A percentile compares a stretch with the other conserved stretches of the same genome.
phyloP scores from a whole-genome alignment of 257 asterid species.

The Lycium ferocissimum region DNA sequence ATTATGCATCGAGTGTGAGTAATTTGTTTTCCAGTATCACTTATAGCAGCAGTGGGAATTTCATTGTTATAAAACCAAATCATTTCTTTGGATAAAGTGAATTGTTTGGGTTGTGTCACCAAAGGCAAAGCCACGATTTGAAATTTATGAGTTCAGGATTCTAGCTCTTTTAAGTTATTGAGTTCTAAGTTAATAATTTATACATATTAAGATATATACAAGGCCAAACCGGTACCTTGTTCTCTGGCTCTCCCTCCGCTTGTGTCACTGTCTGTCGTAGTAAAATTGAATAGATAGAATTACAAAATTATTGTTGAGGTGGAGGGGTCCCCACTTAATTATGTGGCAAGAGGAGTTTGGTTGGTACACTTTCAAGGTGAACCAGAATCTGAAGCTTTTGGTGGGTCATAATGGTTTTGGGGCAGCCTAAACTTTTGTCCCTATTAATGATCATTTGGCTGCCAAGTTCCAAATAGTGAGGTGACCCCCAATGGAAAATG shows the following conservation, averaged over 20 bases:
- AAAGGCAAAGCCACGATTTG: too few relatives aligned
- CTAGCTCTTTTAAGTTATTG: too few relatives aligned
- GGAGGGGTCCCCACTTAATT: not conserved
- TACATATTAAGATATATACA: too few relatives aligned
- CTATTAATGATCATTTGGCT: not conserved
- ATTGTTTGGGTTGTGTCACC: not conserved
- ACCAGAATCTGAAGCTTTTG: conserved; percentile 22
- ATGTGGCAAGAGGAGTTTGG: conserved; percentile 25
- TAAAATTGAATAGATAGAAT: not conserved
- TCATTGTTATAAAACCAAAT: not conserved
- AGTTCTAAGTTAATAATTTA: too few relatives aligned
- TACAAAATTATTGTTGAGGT: not conserved
- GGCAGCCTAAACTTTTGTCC: not conserved
- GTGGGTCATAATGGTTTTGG: not conserved
- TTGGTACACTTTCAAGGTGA: conserved; percentile 27
- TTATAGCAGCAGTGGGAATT: too few relatives aligned
- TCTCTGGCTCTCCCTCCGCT: not conserved
- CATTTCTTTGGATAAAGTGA: not conserved
- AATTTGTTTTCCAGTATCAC: too few relatives aligned
- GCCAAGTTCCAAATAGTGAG: not conserved
- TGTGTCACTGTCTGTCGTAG: not conserved
- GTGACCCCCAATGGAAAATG: not conserved
- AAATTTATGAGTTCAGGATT: too few relatives aligned
- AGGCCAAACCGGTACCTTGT: too few relatives aligned
- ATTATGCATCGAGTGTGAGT: not conserved